Evolutionary conservation across 345 rosid genomes (phyloP), one percentile per base, ranked within the genome.

Genomic region (Iberis pinnata): DNA sequence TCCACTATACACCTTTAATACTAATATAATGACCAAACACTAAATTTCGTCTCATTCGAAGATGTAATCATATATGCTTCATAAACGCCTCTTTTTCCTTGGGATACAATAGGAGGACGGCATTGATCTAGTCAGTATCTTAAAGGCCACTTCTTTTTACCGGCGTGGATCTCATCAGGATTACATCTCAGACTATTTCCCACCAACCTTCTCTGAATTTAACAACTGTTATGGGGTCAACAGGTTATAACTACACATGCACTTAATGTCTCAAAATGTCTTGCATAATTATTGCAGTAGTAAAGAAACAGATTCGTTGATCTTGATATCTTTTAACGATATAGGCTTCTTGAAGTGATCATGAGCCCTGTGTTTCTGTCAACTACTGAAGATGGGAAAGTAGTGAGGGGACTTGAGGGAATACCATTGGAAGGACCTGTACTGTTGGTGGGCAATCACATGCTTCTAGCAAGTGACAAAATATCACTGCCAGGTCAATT

Each of bases 371-470:
- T 82, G 63, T 76, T 82, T 76, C 73, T 88, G 38, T 88, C 92
- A 67, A 82, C 92, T 10, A 63, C 73, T 14, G 80, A 72, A 63
- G 74, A 79, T 64, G 95, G 97, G 58, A 75, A 71, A 67, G 57
- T 88, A 41, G 87, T 85, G 43, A 79, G 39, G 59, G 82, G 97
- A 43, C 82, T 88, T 29, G 82, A 70, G 7, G 97, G 97, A 46
- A 50, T 88, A 64, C 89, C 87, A 29, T 72, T 76, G 3, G 82
- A 88, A 35, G 97, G 92, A 48, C 97, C 97, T 15, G 92, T 88
- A 35, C 53, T 88, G 62, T 65, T 70, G 12, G 89, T 88, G 31
- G 95, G 97, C 17, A 80, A 88, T 71, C 95, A 88, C 60, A 82
- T 83, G 92, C 62, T 88, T 43, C 57, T 79, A 40, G 97, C 92